Conservation (phyloP, 2,329 filamentous ascomycete genomes). For the Arthroderma uncinatum region DNA sequence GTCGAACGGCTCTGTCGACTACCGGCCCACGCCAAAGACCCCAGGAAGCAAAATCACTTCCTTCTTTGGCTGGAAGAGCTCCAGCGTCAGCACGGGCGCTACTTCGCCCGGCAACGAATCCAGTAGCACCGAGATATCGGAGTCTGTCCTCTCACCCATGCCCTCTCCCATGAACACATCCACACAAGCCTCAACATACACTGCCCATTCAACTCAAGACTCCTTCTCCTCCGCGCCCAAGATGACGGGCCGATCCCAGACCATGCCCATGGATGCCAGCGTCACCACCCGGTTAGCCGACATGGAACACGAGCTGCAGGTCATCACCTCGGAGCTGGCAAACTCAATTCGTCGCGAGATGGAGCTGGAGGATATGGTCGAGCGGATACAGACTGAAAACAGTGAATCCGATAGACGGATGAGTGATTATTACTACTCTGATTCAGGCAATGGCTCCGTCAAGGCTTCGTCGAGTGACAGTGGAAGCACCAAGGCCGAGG, state of each 20-base stretch:
- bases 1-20: conserved; percentile 25
- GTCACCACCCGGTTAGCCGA: conserved; percentile 59
- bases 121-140: conserved; percentile 53
- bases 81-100: conserved; percentile 41
- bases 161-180: conserved; percentile 42
- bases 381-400: conserved; percentile 70
- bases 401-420: conserved; percentile 58
- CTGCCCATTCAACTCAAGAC: conserved; percentile 18
- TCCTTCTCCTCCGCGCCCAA: conserved; percentile 33
- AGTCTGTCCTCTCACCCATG: conserved; percentile 47
- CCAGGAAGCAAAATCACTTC: conserved; percentile 49
- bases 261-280: conserved; percentile 32
- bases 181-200: conserved; percentile 14
- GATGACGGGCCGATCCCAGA: conserved; percentile 34
- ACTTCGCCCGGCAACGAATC: conserved; percentile 47
- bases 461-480: conserved; percentile 59
- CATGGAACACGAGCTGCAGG: conserved; percentile 86
- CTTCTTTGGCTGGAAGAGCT: conserved; percentile 56
- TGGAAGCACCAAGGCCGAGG: conserved; percentile 47
- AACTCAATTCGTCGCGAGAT: conserved; percentile 89
- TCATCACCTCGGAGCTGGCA: conserved; percentile 86
- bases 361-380: conserved; percentile 89
- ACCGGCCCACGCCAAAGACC: conserved; percentile 38
- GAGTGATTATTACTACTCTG: conserved; percentile 88
- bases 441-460: conserved; percentile 79